Evolutionary conservation across 208 protist species (phyloP), one percentile per base, ranked within the genome.

Genomic region (Wallacemonas sp.): DNA sequence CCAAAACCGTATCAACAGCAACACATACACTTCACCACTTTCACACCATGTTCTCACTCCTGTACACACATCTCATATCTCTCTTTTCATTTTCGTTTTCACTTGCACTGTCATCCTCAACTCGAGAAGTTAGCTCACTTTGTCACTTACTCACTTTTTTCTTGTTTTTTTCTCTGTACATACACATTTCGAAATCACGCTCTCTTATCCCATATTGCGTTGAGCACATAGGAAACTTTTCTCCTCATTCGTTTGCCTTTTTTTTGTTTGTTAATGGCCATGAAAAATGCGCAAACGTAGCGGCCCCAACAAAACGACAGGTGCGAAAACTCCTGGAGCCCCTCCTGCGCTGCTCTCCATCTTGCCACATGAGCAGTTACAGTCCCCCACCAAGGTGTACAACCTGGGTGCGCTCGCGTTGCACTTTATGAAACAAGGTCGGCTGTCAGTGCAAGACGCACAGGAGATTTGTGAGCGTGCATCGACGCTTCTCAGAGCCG

Each of bases 351-450:
- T 69, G 29, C 78, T 72, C 70, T 41, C 57, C 57, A 67, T 76
- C 34, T 39, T 80, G 21, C 70, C 70, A 34, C 66, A 61, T 8
- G 62, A 68, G 0, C 54, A 72, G 33, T 69, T 76, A 2, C 55
- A 61, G 12, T 47, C 73, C 56, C 39, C 49, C 21, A 71, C 54
- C 36, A 71, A 62, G 1, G 67, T 49, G 21, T 49, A 78, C 55
- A 71, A 78, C 55, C 52, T 95, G 46, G 72, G 72, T 5, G 65
- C 30, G 1, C 78, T 95, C n/a, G 63, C 87, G 52, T 46, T 85
- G 23, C 83, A 87, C 44, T 93, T 95, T 73, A 75, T 93, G 60
- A 24, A 58, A 9, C 69, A 86, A 32, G 83, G 87, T 41, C 70
- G 70, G 14, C 33, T 95, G 1, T 36, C 58, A 3, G 61, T 75